A percentile compares a stretch with the other conserved stretches of the same genome.
Conservation (phyloP, 768 basidiomycete species). For the Mycena olivaceomarginata region DNA sequence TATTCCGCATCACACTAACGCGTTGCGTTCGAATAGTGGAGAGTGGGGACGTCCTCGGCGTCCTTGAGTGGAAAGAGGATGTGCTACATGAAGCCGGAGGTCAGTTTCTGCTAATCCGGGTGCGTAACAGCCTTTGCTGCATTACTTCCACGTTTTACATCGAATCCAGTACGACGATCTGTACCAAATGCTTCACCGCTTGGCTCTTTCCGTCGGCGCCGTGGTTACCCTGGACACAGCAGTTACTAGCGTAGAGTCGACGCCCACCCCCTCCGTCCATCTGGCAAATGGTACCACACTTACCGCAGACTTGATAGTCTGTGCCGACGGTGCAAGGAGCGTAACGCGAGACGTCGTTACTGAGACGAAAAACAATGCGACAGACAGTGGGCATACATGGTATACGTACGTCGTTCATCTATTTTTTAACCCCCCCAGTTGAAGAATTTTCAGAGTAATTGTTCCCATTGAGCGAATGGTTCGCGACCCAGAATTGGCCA, state of each 20-base stretch:
- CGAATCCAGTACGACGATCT: not conserved
- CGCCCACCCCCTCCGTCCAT: not conserved
- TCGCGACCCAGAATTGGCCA: not conserved
- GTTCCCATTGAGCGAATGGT: constrained; percentile 6
- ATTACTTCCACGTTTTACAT: not conserved
- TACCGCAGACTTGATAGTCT: not conserved
- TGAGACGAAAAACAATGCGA: not conserved
- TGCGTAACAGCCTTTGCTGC: not conserved
- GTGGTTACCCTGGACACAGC: not conserved
- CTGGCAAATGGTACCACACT: constrained; percentile 1
- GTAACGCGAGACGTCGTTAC: not conserved
- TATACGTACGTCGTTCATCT: not conserved
- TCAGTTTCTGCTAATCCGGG: not conserved
- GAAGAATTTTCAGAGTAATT: not conserved
- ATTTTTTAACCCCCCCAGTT: not conserved
- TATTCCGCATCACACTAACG: not conserved
- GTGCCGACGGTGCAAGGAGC: not conserved
- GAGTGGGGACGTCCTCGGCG: not conserved
- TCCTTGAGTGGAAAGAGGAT: constrained; percentile 10
- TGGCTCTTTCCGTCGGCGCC: constrained; percentile 1
- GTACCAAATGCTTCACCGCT: constrained; percentile 3
- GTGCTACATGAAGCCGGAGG: constrained; percentile 3
- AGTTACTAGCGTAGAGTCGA: not conserved
- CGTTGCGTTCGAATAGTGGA: not conserved
- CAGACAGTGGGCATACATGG: constrained; percentile 1